A percentile compares a stretch with the other conserved stretches of the same genome.
phyloP scores from a whole-genome alignment of 352 stramenopile genomes.

The Ochromonadaceae sp. region DNA sequence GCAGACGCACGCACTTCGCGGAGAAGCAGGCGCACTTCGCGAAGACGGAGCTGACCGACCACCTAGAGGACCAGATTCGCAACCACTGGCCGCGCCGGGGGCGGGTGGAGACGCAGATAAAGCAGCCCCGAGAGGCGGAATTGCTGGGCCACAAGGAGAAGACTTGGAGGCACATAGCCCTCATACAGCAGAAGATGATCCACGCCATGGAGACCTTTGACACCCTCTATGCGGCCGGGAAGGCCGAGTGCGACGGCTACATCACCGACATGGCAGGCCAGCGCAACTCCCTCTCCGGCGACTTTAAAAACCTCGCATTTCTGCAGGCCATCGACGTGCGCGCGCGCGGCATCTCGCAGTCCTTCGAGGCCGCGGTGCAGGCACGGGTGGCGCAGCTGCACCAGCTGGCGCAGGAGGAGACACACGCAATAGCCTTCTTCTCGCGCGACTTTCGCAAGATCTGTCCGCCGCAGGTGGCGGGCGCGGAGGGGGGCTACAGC shows the following conservation, averaged over 20 bases:
- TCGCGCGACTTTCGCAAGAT: constrained; percentile 29
- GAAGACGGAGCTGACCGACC: constrained; percentile 29
- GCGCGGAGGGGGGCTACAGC: constrained; percentile 50
- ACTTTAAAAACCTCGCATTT: constrained; percentile 25
- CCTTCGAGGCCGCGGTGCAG: not conserved
- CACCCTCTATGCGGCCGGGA: not conserved
- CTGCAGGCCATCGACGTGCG: constrained; percentile 34
- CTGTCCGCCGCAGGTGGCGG: constrained; percentile 29
- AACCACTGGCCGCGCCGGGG: constrained; percentile 64
- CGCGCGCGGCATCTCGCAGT: not conserved
- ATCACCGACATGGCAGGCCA: not conserved
- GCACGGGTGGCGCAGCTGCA: not conserved
- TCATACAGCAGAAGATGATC: constrained; percentile 50
- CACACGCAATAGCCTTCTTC: constrained; percentile 23
- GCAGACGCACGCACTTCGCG: not conserved
- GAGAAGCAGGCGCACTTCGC: constrained; percentile 26
- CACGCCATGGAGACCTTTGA: constrained; percentile 27
- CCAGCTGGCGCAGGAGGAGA: not conserved
- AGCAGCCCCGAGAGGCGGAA: constrained; percentile 23
- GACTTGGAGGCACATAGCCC: constrained; percentile 50
- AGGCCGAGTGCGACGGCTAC: not conserved
- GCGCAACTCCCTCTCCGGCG: not conserved
- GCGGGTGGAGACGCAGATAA: constrained; percentile 35
- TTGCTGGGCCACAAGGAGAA: constrained; percentile 56
- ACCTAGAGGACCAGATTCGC: constrained; percentile 58